Conservation (phyloP, 768 basidiomycete genomes). For the Panellus pusillus region DNA sequence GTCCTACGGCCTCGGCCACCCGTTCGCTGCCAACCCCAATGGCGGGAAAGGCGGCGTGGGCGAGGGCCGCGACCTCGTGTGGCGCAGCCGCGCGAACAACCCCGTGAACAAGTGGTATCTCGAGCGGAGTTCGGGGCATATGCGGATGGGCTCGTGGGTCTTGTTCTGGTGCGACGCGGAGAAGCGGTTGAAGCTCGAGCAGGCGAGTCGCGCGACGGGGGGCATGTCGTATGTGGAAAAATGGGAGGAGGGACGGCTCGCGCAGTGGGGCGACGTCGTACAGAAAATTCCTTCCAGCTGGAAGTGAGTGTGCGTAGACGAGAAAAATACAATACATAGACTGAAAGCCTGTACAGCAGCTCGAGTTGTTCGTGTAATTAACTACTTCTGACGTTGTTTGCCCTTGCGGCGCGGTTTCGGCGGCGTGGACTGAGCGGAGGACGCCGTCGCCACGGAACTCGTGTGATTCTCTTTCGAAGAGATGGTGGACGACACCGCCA, state of each 20-base stretch:
- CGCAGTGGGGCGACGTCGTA: constrained; percentile 67
- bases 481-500: constrained; percentile 21
- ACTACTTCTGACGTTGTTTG: neutral
- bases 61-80: constrained; percentile 91
- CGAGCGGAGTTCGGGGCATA: constrained; percentile 89
- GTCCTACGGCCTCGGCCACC: constrained; percentile 92
- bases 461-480: constrained; percentile 36
- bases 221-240: constrained; percentile 72
- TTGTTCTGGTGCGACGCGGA: constrained; percentile 99
- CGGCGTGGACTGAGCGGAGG: constrained; percentile 19
- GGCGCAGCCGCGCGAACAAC: constrained; percentile 91
- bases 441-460: constrained; percentile 19
- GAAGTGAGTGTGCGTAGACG: no score
- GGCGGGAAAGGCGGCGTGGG: constrained; percentile 90
- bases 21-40: constrained; percentile 93
- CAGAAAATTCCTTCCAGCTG: constrained; percentile 78
- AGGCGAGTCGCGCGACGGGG: constrained; percentile 60
- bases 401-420: constrained; percentile 10
- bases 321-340: constrained; percentile 19
- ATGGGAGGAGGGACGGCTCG: constrained; percentile 74
- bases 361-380: neutral
- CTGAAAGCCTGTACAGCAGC: constrained; percentile 16
- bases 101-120: constrained; percentile 99
- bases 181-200: constrained; percentile 71
- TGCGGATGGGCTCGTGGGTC: constrained; percentile 84